Evolutionary conservation across 2,329 filamentous ascomycete genomes (phyloP).

Genomic region (Cryphonectria carpinicola): DNA sequence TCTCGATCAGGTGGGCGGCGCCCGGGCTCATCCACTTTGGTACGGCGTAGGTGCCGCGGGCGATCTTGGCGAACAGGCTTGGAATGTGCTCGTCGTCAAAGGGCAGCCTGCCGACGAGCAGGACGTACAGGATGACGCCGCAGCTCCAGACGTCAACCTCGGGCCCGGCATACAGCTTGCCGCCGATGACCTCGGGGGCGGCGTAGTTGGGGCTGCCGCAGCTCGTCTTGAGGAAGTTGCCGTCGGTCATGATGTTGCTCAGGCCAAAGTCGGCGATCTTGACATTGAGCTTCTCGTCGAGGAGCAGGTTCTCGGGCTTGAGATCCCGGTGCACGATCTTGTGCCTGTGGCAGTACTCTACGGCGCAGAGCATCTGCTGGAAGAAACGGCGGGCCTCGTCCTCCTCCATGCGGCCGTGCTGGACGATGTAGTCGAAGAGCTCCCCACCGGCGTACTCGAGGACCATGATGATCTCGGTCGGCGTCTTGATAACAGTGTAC

Average conservation of each 20-base stretch:
- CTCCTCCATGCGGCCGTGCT: slow-evolving; percentile 89
- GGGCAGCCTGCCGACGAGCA: slow-evolving; percentile 80
- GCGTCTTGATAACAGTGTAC: slow-evolving; percentile 95
- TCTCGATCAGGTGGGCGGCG: slow-evolving; percentile 80
- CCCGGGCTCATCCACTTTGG: slow-evolving; percentile 89
- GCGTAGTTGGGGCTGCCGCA: slow-evolving; percentile 99
- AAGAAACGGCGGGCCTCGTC: slow-evolving; percentile 95
- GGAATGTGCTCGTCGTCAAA: slow-evolving; percentile 99
- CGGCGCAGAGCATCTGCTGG: slow-evolving; percentile 97
- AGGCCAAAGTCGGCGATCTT: slow-evolving; percentile 99
- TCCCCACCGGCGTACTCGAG: slow-evolving; percentile 96
- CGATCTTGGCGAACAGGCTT: slow-evolving; percentile 96
- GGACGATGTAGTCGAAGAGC: slow-evolving; percentile 97
- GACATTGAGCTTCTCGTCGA: slow-evolving; percentile 95
- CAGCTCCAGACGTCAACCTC: slow-evolving; percentile 99
- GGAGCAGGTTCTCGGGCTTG: slow-evolving; percentile 94
- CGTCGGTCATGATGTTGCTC: slow-evolving; percentile 99
- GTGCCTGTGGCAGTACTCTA: slow-evolving; percentile 98
- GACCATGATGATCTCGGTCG: slow-evolving; percentile 97
- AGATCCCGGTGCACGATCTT: slow-evolving; percentile 98
- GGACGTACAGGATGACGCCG: slow-evolving; percentile 85
- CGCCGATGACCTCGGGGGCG: slow-evolving; percentile 95
- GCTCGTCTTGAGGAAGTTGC: slow-evolving; percentile 98
- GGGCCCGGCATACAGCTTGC: slow-evolving; percentile 94
- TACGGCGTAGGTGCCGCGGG: slow-evolving; percentile 89